Base-by-base conservation (phyloP, 345 rosid species). In the Capsella bursapastoris region DNA sequence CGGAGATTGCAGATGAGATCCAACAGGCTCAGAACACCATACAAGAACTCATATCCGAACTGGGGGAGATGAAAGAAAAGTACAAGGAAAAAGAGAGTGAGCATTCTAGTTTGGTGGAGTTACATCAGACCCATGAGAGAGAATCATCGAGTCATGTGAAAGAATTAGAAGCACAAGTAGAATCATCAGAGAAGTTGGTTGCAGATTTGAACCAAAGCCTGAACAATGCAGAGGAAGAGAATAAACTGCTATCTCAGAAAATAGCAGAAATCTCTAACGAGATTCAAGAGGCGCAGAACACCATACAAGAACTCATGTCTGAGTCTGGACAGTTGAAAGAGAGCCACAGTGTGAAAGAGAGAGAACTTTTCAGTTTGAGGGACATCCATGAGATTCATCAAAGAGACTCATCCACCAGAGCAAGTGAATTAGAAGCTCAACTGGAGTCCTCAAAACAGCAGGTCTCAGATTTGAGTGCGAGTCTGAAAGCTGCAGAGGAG, bases 61-160 rank as follows among this genome's bases (percentile, higher is more conserved):
- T 84, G 28, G 83, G 74, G 61, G 83, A 67, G 66, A 44, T 79
- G 15, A 85, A 73, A 82, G 87, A 85, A 69, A 79, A 53, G 58
- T 58, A 79, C 52, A 66, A 47, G 64, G 86, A 84, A 57, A 93
- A 78, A 71, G 95, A 88, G 68, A 81, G 79, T 73, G 96, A 86
- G 49, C 68, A 82, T 61, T 83, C 84, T 32, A 77, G 81, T 63
- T 82, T 86, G 57, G 22, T 73, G 51, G 92, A 83, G 82, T 61
- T 61, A 82, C 85, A 83, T 55, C 83, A 86, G 86, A 73, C 71
- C 38, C 84, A 73, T 65, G 73, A 76, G 68, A 79, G 66, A 72
- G 84, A 85, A 41, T 80, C 89, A 38, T 85, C 89, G 14, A 80
- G 32, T 68, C 71, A 16, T 8, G 47, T 74, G 38, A 79, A 79